phyloP scores from a whole-genome alignment of 495 filamentous ascomycete genomes.

The Staphylotrichum tortipilum region DNA sequence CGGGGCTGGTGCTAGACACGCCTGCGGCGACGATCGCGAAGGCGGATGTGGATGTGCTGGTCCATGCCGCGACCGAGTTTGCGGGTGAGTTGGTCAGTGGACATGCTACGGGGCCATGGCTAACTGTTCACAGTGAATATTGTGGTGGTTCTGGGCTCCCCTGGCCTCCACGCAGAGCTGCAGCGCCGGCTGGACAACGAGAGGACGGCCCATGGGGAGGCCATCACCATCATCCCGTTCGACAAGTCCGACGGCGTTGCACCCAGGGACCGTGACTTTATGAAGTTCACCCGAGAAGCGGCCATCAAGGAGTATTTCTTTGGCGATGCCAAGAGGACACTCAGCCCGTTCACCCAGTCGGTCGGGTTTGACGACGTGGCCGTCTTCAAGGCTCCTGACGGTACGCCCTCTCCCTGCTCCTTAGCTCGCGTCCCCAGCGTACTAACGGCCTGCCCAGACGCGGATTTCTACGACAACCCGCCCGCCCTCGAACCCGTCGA shows the following conservation, averaged over 20 bases:
- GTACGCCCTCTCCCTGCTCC: not conserved
- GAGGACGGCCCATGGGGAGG: constrained; percentile 50
- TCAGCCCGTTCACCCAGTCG: constrained; percentile 78
- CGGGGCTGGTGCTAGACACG: constrained; percentile 82
- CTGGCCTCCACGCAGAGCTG: constrained; percentile 71
- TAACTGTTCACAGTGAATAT: constrained; percentile 50
- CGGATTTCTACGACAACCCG: constrained; percentile 23
- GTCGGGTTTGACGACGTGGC: constrained; percentile 63
- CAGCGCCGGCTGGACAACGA: constrained; percentile 60
- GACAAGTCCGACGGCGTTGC: constrained; percentile 85
- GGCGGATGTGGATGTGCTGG: constrained; percentile 60
- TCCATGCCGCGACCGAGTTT: constrained; percentile 82
- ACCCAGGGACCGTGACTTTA: constrained; percentile 65
- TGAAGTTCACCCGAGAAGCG: constrained; percentile 60
- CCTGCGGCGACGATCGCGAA: constrained; percentile 53
- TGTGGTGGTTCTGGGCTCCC: constrained; percentile 76
- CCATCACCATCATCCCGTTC: constrained; percentile 65
- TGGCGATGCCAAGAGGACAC: constrained; percentile 61
- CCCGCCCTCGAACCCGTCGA: constrained; percentile 50
- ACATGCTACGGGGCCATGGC: not conserved
- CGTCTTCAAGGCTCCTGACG: constrained; percentile 44
- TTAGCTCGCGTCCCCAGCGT: constrained; percentile 6
- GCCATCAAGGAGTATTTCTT: constrained; percentile 92
- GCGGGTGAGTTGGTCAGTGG: constrained; percentile 42
- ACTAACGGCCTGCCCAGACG: constrained; percentile 25